Evolutionary conservation across 129 eudicot species (phyloP), one percentile per base, ranked within the genome.

Genomic region (Calendula officinalis): DNA sequence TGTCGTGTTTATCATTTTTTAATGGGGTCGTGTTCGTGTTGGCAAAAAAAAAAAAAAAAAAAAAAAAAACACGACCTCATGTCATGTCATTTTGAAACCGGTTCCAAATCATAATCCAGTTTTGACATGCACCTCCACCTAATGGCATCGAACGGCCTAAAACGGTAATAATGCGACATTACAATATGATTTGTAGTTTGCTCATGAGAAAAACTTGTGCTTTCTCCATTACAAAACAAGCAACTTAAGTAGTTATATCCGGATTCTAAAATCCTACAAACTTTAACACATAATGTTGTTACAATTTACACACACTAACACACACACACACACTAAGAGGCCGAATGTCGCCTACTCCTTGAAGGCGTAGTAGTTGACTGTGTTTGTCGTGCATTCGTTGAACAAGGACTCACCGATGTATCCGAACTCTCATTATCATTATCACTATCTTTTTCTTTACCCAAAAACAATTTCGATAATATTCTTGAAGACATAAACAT

Each of bases 361-460:
- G 86, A 77, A 9, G 88, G 81, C 14, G 96, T 80, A 45, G 81
- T 84, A 45, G 81, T 84, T 1, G 90, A 75, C 79, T 84, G 82
- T 5, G 69, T 72, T 56, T 85, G 89, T 46, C 80, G 83, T 37
- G 75, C 91, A 66, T 61, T 84, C 6, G 91, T 76, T 7, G 98
- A 87, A 68, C 85, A 71, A 7, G 80, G 90, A 59, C 88, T 81
- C 46, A 78, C 98, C 6, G 98, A 86, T 4, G 96, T 83, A 57
- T 85, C 99, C 0, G 97, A 92, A 80, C 96, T 86, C 77, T 89
- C 91, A 17, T 77, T 80, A 73, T 89, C 91, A 32, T 75, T 80
- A 73, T 88, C 96, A 39, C 95, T 88, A 1, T 70, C 77, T 57
- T 84, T 71, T 13, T 81, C 96, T 70, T 83, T 83, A 63, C 79